Percentiles rank a stretch among this genome's conserved stretches.
Conservation (phyloP, 1,284 basidiomycete species). For the Ustilago sp. region DNA sequence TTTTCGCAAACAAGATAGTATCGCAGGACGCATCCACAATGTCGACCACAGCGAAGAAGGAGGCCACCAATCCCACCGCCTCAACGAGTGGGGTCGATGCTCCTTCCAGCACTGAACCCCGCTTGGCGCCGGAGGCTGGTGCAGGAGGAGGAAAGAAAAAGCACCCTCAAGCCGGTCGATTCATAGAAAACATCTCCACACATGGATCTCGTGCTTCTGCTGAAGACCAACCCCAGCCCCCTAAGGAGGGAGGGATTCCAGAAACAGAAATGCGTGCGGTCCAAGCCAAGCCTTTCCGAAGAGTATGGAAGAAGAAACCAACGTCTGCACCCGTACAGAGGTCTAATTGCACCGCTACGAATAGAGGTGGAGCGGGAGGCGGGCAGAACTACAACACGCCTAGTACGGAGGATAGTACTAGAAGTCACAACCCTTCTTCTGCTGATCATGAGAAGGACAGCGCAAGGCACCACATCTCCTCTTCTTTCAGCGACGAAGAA, state of each 20-base stretch:
- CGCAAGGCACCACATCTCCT: neutral
- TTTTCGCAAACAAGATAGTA: no score
- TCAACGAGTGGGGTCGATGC: no score
- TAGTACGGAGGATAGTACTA: neutral
- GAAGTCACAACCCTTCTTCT: neutral
- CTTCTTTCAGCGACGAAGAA: neutral
- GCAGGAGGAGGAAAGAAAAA: neutral
- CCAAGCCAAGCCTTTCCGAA: constrained; percentile 12
- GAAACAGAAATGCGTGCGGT: constrained; percentile 21
- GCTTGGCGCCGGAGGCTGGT: neutral
- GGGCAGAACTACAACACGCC: neutral
- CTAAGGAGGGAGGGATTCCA: neutral
- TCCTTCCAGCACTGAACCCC: no score
- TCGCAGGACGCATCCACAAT: no score
- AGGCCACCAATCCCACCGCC: no score
- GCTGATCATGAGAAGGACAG: neutral
- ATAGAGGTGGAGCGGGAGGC: neutral
- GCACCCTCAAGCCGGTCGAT: constrained; percentile 26
- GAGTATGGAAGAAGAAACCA: constrained; percentile 13
- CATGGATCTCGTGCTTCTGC: constrained; percentile 44
- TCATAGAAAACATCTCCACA: constrained; percentile 44
- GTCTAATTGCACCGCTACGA: neutral
- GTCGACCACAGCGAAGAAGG: no score
- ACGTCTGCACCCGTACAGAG: neutral
- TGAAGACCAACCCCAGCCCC: constrained; percentile 16